A percentile compares a stretch with the other conserved stretches of the same genome.
Conservation (phyloP, 108 stramenopile species). For the Cyclotella atomus region DNA sequence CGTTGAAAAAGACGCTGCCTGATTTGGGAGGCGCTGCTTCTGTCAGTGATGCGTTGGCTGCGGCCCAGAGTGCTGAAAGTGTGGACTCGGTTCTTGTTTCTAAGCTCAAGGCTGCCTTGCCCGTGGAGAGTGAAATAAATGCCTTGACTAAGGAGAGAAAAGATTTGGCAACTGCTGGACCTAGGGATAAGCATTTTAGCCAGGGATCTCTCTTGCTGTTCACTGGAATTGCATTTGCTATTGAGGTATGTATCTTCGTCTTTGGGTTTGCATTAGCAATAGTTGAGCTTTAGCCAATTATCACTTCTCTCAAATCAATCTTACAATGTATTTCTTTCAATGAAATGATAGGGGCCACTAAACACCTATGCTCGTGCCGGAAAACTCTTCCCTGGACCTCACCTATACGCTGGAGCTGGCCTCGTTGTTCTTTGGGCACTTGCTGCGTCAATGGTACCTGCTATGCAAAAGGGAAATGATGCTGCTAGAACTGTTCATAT, state of each 20-base stretch:
- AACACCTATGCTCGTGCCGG: constrained; percentile 97
- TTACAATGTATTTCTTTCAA: not conserved
- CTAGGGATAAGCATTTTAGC: constrained; percentile 90
- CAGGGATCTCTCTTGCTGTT: constrained; percentile 89
- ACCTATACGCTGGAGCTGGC: constrained; percentile 96
- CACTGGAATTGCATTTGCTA: constrained; percentile 91
- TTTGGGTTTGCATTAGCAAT: too few relatives aligned
- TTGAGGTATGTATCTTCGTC: constrained; percentile 87
- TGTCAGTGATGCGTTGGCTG: constrained; percentile 51
- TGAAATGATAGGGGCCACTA: constrained; percentile 83
- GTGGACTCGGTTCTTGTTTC: constrained; percentile 52
- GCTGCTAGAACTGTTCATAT: constrained; percentile 92
- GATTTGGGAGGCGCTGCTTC: constrained; percentile 49
- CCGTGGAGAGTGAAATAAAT: constrained; percentile 67
- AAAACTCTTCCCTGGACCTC: constrained; percentile 98
- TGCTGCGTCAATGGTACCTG: constrained; percentile 88
- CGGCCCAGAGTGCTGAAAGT: constrained; percentile 57
- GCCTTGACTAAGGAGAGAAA: constrained; percentile 84
- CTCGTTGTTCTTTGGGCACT: constrained; percentile 93
- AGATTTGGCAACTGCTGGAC: constrained; percentile 58
- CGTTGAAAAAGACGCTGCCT: constrained; percentile 70
- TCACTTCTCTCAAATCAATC: not conserved
- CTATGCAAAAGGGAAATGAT: constrained; percentile 99
- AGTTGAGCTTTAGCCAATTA: not conserved
- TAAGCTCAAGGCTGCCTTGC: constrained; percentile 57